phyloP scores from a whole-genome alignment of 2,329 filamentous ascomycete species.

The Sclerotinia minor region DNA sequence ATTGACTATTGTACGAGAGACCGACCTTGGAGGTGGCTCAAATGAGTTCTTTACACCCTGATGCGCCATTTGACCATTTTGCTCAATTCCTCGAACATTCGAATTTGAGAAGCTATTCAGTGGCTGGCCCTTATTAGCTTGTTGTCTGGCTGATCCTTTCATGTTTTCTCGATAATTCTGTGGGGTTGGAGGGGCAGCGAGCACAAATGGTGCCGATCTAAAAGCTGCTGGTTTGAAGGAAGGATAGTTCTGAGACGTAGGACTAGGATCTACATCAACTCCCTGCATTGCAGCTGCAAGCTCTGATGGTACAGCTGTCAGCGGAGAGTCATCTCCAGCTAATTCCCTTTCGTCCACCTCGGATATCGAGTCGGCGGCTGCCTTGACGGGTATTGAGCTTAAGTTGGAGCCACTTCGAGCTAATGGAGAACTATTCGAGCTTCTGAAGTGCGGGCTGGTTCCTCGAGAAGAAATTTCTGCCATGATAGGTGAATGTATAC shows the following conservation, averaged over 20 bases:
- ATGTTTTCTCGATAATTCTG: constrained; percentile 27
- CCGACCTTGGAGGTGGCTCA: constrained; percentile 22
- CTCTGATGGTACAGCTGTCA: constrained; percentile 34
- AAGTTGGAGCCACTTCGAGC: constrained; percentile 33
- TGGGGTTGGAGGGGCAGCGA: constrained; percentile 35
- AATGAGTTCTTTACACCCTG: constrained; percentile 1
- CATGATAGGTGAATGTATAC: constrained; percentile 32
- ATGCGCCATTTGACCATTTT: background rate
- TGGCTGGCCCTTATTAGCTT: background rate
- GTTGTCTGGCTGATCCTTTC: constrained; percentile 15
- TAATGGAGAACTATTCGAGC: constrained; percentile 34
- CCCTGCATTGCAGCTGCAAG: constrained; percentile 37
- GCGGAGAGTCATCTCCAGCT: constrained; percentile 25
- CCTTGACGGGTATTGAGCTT: constrained; percentile 31
- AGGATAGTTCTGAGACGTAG: constrained; percentile 26
- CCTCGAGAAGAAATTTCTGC: constrained; percentile 33
- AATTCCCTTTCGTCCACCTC: constrained; percentile 37
- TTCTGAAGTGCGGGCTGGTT: constrained; percentile 35
- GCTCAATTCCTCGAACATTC: constrained; percentile 15
- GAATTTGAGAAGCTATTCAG: background rate
- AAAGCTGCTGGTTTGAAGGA: constrained; percentile 8
- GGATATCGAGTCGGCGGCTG: constrained; percentile 36
- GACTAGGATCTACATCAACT: constrained; percentile 31
- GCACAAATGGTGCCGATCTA: constrained; percentile 32
- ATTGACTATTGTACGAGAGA: constrained; percentile 5